Base-by-base conservation (phyloP, 345 rosid species). In the Cardamine occulta region DNA sequence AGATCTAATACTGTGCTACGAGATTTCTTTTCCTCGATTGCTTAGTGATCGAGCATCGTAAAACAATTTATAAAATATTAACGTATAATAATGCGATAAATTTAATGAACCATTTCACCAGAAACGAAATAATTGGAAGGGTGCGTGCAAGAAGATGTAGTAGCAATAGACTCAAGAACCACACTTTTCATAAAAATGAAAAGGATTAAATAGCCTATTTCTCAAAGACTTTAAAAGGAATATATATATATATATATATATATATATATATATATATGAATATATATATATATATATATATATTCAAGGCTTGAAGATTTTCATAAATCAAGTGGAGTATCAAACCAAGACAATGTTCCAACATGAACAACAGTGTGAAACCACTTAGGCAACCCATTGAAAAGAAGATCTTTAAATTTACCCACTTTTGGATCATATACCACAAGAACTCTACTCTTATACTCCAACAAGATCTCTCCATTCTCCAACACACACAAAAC, bases 391-490 rank as follows among this genome's bases (percentile, higher is more conserved):
- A 78, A 63, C n/a, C 93, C 89, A 73, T 86, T 70, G 19, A 87
- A 79, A 26, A 37, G 44, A 28, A 93, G 76, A 52, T 93, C 96
- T 80, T 82, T 87, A 37, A 91, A 91, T 59, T 79, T 85, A 48
- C 86, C 86, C 11, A 58, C 9, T 55, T 79, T 87, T 1, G 96
- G 94, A 71, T 93, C 93, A 67, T 83, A 93, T 17, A 85, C 72
- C 37, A 84, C 96, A 68, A 93, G 74, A 67, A 80, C 90, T 56
- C 88, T 83, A 80, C 82, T 84, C 85, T 83, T 91, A 26, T 89
- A 88, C 89, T 93, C 93, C 89, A 93, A 53, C 88, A 93, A 72
- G 31, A 93, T 73, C 74, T 93, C 90, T 4, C 97, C 93, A 53
- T 84, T 85, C 69, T 89, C 85, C 78, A 89, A 58, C 9, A 80